Percentiles rank a stretch among this genome's conserved stretches.
Conservation (phyloP, 2,329 filamentous ascomycete species). For the Neonectria punicea region DNA sequence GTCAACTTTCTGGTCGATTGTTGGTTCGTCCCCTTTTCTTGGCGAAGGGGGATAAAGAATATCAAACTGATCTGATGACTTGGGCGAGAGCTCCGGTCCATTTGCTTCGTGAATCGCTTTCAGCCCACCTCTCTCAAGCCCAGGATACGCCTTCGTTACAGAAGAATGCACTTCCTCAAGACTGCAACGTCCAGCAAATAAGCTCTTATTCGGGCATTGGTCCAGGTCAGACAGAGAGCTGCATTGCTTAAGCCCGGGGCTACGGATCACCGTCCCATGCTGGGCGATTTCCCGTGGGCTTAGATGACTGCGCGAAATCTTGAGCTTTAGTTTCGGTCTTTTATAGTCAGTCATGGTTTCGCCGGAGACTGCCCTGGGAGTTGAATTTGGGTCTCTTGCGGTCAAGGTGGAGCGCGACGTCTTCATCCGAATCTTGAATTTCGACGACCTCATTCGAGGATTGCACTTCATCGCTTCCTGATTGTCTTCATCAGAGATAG, state of each 20-base stretch:
- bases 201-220: constrained; percentile 29
- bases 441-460: constrained; percentile 25
- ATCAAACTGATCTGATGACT: constrained; percentile 49
- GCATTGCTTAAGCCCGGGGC: constrained; percentile 45
- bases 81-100: constrained; percentile 28
- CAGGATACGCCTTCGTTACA: constrained; percentile 17
- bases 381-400: constrained; percentile 14
- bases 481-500: constrained; percentile 2
- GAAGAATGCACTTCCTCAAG: constrained; percentile 25
- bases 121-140: constrained; percentile 10
- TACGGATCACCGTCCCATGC: constrained; percentile 30
- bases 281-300: constrained; percentile 28
- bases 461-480: constrained; percentile 10
- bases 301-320: constrained; percentile 46
- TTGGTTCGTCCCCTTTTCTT: constrained; percentile 19
- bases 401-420: constrained; percentile 29
- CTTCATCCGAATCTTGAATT: constrained; percentile 45
- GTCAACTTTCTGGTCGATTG: constrained; percentile 20
- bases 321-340: constrained; percentile 48
- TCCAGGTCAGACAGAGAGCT: constrained; percentile 47
- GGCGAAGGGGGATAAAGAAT: constrained; percentile 46
- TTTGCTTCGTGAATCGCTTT: constrained; percentile 26
- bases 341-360: constrained; percentile 27
- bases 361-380: constrained; percentile 1
- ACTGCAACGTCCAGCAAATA: constrained; percentile 21